Evolutionary conservation across 2,329 filamentous ascomycete species (phyloP), one percentile per base, ranked within the genome.

Genomic region (Fusarium sulawesiense): DNA sequence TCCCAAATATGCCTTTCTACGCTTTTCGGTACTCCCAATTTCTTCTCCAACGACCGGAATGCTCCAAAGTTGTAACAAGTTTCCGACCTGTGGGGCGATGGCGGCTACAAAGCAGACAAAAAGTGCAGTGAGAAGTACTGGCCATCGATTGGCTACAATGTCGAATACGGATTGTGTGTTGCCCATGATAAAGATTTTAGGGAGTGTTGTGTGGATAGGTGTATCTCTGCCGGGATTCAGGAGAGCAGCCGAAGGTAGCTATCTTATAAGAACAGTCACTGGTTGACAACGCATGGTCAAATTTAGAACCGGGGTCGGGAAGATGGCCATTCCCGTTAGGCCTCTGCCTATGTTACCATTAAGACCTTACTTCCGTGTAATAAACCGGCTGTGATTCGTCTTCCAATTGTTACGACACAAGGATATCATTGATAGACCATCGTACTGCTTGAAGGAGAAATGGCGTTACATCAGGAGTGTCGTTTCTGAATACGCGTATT

Each of bases 1-100:
- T 10, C 27, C 37, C 2, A 72, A 42, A 9, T 72, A 72, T 2
- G 68, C 69, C 12, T 58, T 32, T 45, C 69, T 66, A 3, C 68
- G 47, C 42, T 66, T 72, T 12, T 72, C 69, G 0, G 53, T 37
- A 18, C 21, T 60, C 7, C 64, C 64, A 0, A 60, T 25, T 25
- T 60, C 50, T 7, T 58, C 47, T 7, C 69, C 64, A 8, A 72
- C 12, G 6, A 61, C 37, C 0, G 68, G 69, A 0, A 72, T 59
- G 6, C 6, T 45, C 69, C 55, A 68, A 9, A 72, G 42, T 21
- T 56, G 60, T 0, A 56, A 1, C 0, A 27, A 1, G 2, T n/a
- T 37, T 0, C 45, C 13, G 2, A 47, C 7, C 1, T 20, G 46
- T 0, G 67, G 53, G 0, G 16, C 27, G 3, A 71, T 2, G 18